phyloP scores from a whole-genome alignment of 306 rosid species.

The Malus orientalis region DNA sequence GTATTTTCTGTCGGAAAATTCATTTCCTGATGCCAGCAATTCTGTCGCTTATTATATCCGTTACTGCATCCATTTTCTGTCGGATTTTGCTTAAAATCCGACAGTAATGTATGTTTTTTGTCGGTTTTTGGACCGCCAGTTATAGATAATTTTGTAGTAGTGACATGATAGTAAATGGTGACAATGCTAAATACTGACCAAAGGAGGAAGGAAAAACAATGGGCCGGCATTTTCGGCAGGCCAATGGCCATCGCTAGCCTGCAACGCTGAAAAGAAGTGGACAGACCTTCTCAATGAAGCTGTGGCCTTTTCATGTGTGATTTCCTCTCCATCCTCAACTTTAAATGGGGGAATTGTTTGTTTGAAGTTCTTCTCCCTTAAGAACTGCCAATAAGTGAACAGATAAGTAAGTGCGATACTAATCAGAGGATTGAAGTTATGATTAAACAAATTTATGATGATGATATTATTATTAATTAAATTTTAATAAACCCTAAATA shows the following conservation, averaged over 20 bases:
- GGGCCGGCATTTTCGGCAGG: conserved; percentile 75
- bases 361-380: conserved; percentile 47
- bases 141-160: too few relatives aligned
- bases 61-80: too few relatives aligned
- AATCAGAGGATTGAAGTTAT: not conserved
- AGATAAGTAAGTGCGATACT: not conserved
- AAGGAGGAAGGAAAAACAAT: conserved; percentile 59
- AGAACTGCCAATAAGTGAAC: conserved; percentile 21
- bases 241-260: conserved; percentile 76
- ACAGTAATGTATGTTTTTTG: too few relatives aligned
- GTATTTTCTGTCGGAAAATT: too few relatives aligned
- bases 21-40: too few relatives aligned
- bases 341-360: conserved; percentile 38
- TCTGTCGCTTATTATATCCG: too few relatives aligned
- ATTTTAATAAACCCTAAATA: not conserved
- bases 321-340: conserved; percentile 45
- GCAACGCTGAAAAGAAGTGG: conserved; percentile 35
- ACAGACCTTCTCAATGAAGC: conserved; percentile 6
- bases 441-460: too few relatives aligned
- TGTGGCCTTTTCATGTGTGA: conserved; percentile 26
- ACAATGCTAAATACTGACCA: conserved; percentile 27
- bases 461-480: too few relatives aligned
- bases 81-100: too few relatives aligned
- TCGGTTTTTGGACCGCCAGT: too few relatives aligned
- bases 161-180: not conserved